phyloP scores from a whole-genome alignment of 306 rosid genomes.

The Prinsepia uniflora region DNA sequence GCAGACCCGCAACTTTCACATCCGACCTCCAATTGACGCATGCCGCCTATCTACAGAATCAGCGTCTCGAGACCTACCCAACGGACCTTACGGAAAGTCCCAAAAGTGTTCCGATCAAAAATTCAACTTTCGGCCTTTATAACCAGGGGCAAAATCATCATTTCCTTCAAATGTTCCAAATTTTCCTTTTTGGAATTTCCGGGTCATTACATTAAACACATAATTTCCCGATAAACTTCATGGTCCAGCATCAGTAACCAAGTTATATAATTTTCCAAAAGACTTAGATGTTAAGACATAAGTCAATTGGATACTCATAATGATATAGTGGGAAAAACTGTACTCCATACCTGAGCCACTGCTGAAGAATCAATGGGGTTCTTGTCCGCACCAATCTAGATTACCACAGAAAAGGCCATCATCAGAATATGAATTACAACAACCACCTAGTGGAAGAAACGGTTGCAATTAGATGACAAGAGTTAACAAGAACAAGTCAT shows the following conservation, averaged over 20 bases:
- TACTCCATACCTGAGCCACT: constrained; percentile 49
- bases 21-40: too few species aligned
- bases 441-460: constrained; percentile 49
- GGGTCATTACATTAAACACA: too few species aligned
- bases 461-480: constrained; percentile 22
- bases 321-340: background rate
- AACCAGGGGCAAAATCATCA: too few species aligned
- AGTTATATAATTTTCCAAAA: background rate
- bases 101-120: too few species aligned
- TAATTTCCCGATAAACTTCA: background rate
- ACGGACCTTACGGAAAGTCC: too few species aligned
- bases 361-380: constrained; percentile 50
- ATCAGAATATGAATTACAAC: constrained; percentile 36
- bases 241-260: background rate
- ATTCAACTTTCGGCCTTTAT: too few species aligned
- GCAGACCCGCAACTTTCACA: too few species aligned
- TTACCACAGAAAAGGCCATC: constrained; percentile 45
- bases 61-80: too few species aligned
- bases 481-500: background rate
- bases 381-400: constrained; percentile 51
- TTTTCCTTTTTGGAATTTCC: too few species aligned
- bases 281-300: background rate
- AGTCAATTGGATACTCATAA: constrained; percentile 4
- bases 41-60: too few species aligned
- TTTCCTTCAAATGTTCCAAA: too few species aligned